Base-by-base conservation (phyloP, 768 basidiomycete species). In the Pulveroboletus frians region DNA sequence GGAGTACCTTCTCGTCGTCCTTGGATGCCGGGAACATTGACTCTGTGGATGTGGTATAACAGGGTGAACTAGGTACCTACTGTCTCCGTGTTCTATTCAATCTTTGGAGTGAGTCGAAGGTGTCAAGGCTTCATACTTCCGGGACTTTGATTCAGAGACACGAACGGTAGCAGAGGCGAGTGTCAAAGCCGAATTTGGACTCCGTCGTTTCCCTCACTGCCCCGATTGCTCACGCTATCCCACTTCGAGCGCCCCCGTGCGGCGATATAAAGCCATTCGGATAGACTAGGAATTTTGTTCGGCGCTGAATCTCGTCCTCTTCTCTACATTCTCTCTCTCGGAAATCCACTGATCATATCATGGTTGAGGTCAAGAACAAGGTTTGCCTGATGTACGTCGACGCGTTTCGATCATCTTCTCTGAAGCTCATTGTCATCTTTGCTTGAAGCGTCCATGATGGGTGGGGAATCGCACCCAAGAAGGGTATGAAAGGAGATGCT, bases 361-460 rank as follows among this genome's bases (percentile, higher is more conserved):
- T 76, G 75, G 73, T 73, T 40, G 55, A 80, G 62, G 78, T 85
- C 44, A 87, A 87, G 71, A 83, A 91, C 76, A 93, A 91, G 74
- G 86, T 94, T 69, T 93, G 92, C 69, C 76, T 93, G 53, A 92
- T 93, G 91, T 88, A 67, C 61, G 83, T 57, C 37, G 30, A 40
- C 23, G 35, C 23, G 11, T 18, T 27, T 37, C 5, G 14, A 34
- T 42, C 40, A 11, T 8, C 5, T n/a, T 17, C 9, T 17, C 15
- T 14, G 13, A 39, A n/a, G 13, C 47, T 45, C 40, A 43, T 38
- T 20, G 5, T 9, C 8, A 20, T 31, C 34, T 32, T 30, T 40
- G 3, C 13, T 39, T 40, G 41, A 54, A 91, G 86, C 62, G 92
- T 97, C 30, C 93, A 97, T 75, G 93, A 97, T 74, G 94, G 94